Evolutionary conservation across 495 filamentous ascomycete genomes (phyloP), one percentile per base, ranked within the genome.

Genomic region (Penicillium robsamsonii): DNA sequence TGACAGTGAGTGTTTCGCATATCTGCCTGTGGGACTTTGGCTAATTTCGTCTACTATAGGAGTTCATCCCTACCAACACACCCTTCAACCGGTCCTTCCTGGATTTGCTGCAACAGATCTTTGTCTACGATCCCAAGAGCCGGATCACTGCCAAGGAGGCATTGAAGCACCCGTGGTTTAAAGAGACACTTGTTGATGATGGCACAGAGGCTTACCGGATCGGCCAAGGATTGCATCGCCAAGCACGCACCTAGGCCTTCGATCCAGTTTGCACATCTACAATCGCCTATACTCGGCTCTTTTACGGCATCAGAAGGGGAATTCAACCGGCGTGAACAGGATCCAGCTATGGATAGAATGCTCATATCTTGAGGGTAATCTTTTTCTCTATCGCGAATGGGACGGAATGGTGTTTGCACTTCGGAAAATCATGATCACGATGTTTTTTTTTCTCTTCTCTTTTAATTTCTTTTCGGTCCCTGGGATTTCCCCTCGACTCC

Each of bases 91-190:
- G 80, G 48, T 81, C 87, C 43, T 97, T 98, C 71, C 79, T 96
- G 27, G 92, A 97, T 66, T 82, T 98, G 4, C 76, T 98, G 2
- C 81, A 85, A 57, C 87, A 84, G 60, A 98, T 98, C 58, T 98
- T 98, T 64, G 87, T 96, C 29, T 98, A 98, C 70, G 92, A 98
- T 59, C 92, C 95, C 3, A 86, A 85, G 45, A 82, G 87, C 54
- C 85, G 94, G 29, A 96, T 98, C 63, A 96, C 90, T 4, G 94
- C 94, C 52, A 91, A 96, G 61, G 76, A 95, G 64, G 94, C 94
- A 8, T 75, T 98, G 43, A 84, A 93, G 57, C 94, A 98, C 66
- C 84, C 88, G 0, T 98, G 94, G 94, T 98, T 98, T 75, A 87
- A 86, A 60, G 93, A 97, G 70, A 78, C 78, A 7, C 77, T 87